phyloP scores from a whole-genome alignment of 2,329 filamentous ascomycete genomes.

The Colletotrichum chlorophyti region DNA sequence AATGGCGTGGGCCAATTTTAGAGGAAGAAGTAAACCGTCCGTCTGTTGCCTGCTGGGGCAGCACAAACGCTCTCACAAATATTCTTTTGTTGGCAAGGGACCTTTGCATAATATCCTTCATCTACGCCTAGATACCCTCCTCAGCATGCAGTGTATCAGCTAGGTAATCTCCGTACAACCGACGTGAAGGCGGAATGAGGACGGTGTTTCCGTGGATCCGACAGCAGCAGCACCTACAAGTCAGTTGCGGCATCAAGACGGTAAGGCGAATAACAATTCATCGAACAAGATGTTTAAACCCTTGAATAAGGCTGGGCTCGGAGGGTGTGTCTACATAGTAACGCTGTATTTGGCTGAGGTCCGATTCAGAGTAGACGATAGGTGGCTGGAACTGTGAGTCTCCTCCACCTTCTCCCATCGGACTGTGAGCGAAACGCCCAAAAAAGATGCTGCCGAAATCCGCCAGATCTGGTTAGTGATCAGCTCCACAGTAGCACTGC shows the following conservation, averaged over 20 bases:
- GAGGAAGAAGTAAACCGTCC: no score
- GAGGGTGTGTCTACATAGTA: not conserved
- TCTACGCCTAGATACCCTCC: no score
- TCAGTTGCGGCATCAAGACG: not conserved
- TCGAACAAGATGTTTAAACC: conserved; percentile 13
- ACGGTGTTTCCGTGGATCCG: no score
- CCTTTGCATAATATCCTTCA: no score
- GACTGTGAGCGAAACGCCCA: conserved; percentile 7
- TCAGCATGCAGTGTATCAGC: no score
- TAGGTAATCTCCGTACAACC: no score
- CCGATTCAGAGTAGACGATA: conserved; percentile 1
- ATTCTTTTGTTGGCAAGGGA: no score
- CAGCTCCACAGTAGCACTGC: conserved; percentile 23
- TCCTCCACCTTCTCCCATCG: conserved; percentile 15
- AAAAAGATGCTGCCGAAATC: conserved; percentile 10
- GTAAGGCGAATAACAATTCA: not conserved
- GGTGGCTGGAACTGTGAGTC: conserved; percentile 21
- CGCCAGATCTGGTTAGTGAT: conserved; percentile 24
- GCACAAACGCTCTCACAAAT: no score
- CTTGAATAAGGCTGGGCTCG: conserved; percentile 16
- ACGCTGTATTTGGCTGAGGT: not conserved
- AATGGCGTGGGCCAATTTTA: no score
- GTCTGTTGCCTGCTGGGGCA: no score
- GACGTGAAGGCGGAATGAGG: no score
- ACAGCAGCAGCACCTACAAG: no score